Evolutionary conservation across 306 rosid species (phyloP), one percentile per base, ranked within the genome.

Genomic region (Cicer bijugum): DNA sequence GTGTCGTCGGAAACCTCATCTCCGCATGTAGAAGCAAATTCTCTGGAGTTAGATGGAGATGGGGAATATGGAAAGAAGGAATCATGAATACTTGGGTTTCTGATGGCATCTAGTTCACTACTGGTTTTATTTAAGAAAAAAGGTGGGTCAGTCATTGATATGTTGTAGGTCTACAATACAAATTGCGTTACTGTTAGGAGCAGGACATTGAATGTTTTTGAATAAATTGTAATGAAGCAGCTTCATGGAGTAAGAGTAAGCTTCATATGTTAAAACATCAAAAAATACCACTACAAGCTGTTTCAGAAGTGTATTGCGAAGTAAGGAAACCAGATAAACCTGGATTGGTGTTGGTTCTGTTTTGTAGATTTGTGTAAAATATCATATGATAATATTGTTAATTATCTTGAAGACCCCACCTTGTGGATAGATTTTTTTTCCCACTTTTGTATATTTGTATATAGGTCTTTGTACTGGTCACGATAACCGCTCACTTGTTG

Each of bases 1-100:
- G 23, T 43, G 46, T 73, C 42, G 86, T 84, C 16, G n/a, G 83
- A 19, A 74, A 61, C 67, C 78, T 85, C 58, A 78, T 85, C 63
- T 71, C 84, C 23, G 59, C 55, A 1, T 85, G 86, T 70, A 71
- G 86, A 65, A 61, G 69, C 72, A 69, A 76, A 60, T 80, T 65
- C 51, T 79, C 84, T 15, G 67, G 80, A 66, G 76, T 87, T 60
- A 82, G 83, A 77, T 86, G 85, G 91, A 89, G 83, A 83, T 86
- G 88, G 88, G 91, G 88, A 75, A 74, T 83, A 60, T 83, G 91
- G 89, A 80, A 80, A 82, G 89, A 89, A 59, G 91, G 89, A 81
- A 50, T 51, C 39, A 72, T 67, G 66, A 85, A 86, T 65, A 55
- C 78, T 5, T 85, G 88, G 89, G 81, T 82, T 63, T 85, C 83